phyloP scores from a whole-genome alignment of 345 rosid genomes.

The Iberis pinnata region DNA sequence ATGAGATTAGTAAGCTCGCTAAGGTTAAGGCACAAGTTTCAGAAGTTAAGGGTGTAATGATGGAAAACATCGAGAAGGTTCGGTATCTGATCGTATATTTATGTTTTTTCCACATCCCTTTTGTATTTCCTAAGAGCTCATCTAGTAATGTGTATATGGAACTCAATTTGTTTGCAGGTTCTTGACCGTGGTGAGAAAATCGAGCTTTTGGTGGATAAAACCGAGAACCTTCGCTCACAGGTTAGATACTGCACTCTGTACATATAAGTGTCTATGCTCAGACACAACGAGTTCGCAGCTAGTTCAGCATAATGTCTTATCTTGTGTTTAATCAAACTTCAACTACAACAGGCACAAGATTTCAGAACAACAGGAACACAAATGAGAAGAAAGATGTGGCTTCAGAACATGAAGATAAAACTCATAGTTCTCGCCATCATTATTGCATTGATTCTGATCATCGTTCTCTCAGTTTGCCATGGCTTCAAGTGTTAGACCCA shows the following conservation, averaged over 20 bases:
- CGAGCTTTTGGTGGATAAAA: slow-evolving; percentile 94
- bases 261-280: neutral
- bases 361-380: slow-evolving; percentile 88
- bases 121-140: neutral
- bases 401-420: slow-evolving; percentile 94
- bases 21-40: slow-evolving; percentile 98
- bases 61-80: slow-evolving; percentile 99
- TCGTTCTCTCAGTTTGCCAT: slow-evolving; percentile 71
- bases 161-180: slow-evolving; percentile 45
- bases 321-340: neutral
- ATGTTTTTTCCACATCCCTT: no score
- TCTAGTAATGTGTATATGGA: neutral
- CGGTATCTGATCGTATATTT: neutral
- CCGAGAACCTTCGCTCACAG: slow-evolving; percentile 97
- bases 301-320: neutral
- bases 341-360: slow-evolving; percentile 74
- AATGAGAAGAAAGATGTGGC: slow-evolving; percentile 94
- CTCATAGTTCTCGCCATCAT: slow-evolving; percentile 75
- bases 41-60: slow-evolving; percentile 98
- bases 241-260: slow-evolving; percentile 31
- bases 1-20: slow-evolving; percentile 94
- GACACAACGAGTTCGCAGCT: neutral
- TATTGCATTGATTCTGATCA: slow-evolving; percentile 59
- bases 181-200: slow-evolving; percentile 99
- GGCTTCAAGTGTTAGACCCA: slow-evolving; percentile 59